A percentile compares a stretch with the other conserved stretches of the same genome.
Conservation (phyloP, 164 flowering plant species). For the Saururus chinensis region DNA sequence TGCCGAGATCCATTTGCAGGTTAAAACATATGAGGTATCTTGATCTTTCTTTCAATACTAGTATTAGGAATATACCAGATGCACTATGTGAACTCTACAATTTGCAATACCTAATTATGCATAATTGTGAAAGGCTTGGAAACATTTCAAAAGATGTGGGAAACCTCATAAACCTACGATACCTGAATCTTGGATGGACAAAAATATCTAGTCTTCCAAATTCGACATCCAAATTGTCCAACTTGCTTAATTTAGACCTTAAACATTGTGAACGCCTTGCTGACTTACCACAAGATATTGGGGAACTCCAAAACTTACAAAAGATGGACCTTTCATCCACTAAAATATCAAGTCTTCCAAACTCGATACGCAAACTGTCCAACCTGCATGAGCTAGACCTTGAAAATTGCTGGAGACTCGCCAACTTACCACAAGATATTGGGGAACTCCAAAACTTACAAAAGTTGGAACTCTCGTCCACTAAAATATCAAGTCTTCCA, state of each 20-base stretch:
- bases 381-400: too few species aligned
- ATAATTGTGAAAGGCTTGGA: not conserved
- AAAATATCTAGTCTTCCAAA: not conserved
- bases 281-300: slow-evolving; percentile 1
- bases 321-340: too few species aligned
- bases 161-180: not conserved
- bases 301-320: not conserved
- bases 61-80: slow-evolving; percentile 1
- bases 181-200: not conserved
- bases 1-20: not conserved
- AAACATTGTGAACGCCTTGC: not conserved
- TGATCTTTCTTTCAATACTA: not conserved
- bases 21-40: slow-evolving; percentile 7
- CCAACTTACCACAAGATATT: too few species aligned
- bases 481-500: too few species aligned
- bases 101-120: slow-evolving; percentile 1
- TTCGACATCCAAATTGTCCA: not conserved
- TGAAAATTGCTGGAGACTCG: too few species aligned
- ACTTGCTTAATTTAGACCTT: not conserved
- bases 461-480: too few species aligned
- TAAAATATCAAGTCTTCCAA: too few species aligned
- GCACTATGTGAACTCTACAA: not conserved
- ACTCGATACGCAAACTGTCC: too few species aligned
- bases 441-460: not conserved
- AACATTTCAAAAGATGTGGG: not conserved